These are phyloP conservation scores for Saturnispora gosingensis DNA, from an alignment of 805 yeast species.

Conservation along the genomic window DNA sequence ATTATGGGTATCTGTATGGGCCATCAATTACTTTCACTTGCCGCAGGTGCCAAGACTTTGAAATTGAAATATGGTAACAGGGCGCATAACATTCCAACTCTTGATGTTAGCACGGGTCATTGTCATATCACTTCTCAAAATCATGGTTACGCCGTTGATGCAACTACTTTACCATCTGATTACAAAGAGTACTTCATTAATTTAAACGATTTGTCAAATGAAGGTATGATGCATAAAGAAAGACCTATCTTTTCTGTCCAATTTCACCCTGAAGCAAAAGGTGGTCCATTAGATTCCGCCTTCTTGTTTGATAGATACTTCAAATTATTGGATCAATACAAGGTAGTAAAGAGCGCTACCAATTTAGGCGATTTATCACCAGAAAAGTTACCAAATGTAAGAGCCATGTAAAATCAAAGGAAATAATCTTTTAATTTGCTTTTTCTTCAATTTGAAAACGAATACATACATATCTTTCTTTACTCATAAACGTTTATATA, in stretches of 20 bases:
- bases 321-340: constrained; percentile 53
- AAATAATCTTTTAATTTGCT: background rate
- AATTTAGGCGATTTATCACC: constrained; percentile 12
- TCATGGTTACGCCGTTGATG: constrained; percentile 97
- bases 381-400: constrained; percentile 10
- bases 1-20: constrained; percentile 97
- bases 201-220: constrained; percentile 91
- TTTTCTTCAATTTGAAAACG: background rate
- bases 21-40: constrained; percentile 91
- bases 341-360: constrained; percentile 25
- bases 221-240: constrained; percentile 86
- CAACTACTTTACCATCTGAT: constrained; percentile 58
- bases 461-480: background rate
- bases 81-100: constrained; percentile 96
- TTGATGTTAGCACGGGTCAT: constrained; percentile 80
- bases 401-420: constrained; percentile 9
- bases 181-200: constrained; percentile 87
- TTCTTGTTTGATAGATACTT: constrained; percentile 88
- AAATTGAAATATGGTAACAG: constrained; percentile 97
- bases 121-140: constrained; percentile 98
- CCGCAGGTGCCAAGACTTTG: constrained; percentile 86
- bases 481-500: background rate
- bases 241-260: constrained; percentile 94
- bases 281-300: constrained; percentile 94
- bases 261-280: constrained; percentile 99